These are phyloP conservation scores for Psophocarpus tetragonolobus DNA, from an alignment of 306 rosid genomes.

Conservation along the genomic window DNA sequence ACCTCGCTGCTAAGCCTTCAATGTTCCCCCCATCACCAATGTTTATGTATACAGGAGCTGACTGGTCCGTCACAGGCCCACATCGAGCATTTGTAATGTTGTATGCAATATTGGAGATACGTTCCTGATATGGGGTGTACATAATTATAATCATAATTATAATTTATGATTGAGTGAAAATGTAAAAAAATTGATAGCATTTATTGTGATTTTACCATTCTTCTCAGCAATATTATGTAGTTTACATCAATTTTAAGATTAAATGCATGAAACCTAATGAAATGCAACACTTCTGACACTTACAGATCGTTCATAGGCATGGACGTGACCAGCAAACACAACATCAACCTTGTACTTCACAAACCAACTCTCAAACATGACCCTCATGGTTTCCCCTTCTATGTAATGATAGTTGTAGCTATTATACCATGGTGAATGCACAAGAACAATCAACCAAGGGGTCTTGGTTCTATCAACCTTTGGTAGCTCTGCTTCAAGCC, in stretches of 20 bases:
- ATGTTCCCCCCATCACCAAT: slow-evolving; percentile 84
- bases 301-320: slow-evolving; percentile 78
- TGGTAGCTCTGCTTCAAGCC: slow-evolving; percentile 62
- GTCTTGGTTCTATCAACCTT: slow-evolving; percentile 68
- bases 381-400: slow-evolving; percentile 91
- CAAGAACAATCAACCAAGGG: slow-evolving; percentile 71
- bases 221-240: background rate
- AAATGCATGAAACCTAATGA: background rate
- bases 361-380: slow-evolving; percentile 60
- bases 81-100: slow-evolving; percentile 61
- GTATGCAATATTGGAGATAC: slow-evolving; percentile 66
- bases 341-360: slow-evolving; percentile 63
- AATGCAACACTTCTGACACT: background rate
- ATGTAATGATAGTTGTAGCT: slow-evolving; percentile 66
- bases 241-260: background rate
- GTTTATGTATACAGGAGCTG: slow-evolving; percentile 76
- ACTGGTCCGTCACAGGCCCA: slow-evolving; percentile 53
- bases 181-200: too few relatives aligned
- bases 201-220: background rate
- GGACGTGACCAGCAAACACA: slow-evolving; percentile 80
- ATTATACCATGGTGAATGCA: slow-evolving; percentile 66
- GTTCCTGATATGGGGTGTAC: slow-evolving; percentile 48
- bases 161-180: too few relatives aligned
- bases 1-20: slow-evolving; percentile 74
- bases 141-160: background rate